Conservation (phyloP, 1,139 yeast genomes). For the Yamadazyma friedrichii region DNA sequence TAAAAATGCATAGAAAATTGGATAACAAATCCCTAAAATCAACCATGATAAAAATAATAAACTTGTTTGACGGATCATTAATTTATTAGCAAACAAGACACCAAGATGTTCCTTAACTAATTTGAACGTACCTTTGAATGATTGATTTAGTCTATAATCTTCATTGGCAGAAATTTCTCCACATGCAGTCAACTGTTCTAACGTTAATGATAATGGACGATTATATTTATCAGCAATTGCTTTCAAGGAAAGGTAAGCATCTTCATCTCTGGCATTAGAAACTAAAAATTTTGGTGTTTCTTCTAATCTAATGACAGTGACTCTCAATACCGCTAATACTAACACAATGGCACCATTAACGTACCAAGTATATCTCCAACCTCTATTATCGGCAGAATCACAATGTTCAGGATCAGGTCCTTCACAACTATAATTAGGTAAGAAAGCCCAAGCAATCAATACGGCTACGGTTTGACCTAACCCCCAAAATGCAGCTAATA, state of each 20-base stretch:
- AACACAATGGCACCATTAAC: constrained; percentile 54
- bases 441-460: constrained; percentile 56
- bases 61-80: constrained; percentile 26
- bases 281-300: constrained; percentile 61
- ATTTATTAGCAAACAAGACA: constrained; percentile 27
- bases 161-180: constrained; percentile 37
- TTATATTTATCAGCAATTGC: constrained; percentile 41
- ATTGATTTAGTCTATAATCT: constrained; percentile 21
- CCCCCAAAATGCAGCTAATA: constrained; percentile 64
- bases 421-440: constrained; percentile 49
- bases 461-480: constrained; percentile 58
- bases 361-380: constrained; percentile 62
- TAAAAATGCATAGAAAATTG: constrained; percentile 38
- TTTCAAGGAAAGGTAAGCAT: constrained; percentile 40
- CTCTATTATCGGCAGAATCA: constrained; percentile 46
- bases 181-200: constrained; percentile 43
- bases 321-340: constrained; percentile 44
- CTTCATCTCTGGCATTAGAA: constrained; percentile 51
- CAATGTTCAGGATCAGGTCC: constrained; percentile 32
- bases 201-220: constrained; percentile 40
- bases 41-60: constrained; percentile 36
- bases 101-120: constrained; percentile 24
- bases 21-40: constrained; percentile 37
- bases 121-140: constrained; percentile 18
- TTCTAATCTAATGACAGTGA: constrained; percentile 45